These are phyloP conservation scores for Graphilbum fragrans DNA, from an alignment of 2,329 filamentous ascomycete genomes.

Conservation along the genomic window DNA sequence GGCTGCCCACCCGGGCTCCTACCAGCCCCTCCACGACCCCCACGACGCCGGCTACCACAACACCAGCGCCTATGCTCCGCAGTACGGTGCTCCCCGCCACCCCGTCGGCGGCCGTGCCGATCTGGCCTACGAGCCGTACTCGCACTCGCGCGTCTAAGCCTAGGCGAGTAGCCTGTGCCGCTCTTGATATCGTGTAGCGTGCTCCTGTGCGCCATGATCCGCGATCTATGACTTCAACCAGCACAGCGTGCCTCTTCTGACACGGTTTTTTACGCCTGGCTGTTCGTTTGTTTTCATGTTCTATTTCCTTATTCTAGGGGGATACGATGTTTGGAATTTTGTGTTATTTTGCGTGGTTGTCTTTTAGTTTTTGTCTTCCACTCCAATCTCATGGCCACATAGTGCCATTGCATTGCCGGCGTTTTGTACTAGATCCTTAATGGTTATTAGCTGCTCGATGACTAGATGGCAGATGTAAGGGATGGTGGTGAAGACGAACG, in stretches of 20 bases:
- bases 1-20: constrained; percentile 19
- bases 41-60: constrained; percentile 25
- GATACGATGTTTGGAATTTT: no score
- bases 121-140: constrained; percentile 52
- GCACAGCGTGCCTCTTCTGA: no score
- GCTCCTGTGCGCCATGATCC: no score
- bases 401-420: constrained; percentile 6
- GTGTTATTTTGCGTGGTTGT: constrained; percentile 1
- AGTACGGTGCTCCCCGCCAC: constrained; percentile 23
- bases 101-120: constrained; percentile 32
- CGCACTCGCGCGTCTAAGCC: constrained; percentile 36
- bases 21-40: constrained; percentile 32
- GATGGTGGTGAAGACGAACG: no score
- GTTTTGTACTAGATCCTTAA: constrained; percentile 3
- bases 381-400: not conserved
- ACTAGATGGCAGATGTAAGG: no score
- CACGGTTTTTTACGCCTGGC: no score
- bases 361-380: not conserved
- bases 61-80: constrained; percentile 10
- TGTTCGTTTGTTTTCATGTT: no score
- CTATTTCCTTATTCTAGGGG: no score
- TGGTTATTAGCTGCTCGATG: no score
- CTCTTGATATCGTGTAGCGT: no score
- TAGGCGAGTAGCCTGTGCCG: no score
- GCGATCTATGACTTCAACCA: no score